Base-by-base conservation (phyloP, 2,329 filamentous ascomycete genomes). In the Paecilomyces sp. region DNA sequence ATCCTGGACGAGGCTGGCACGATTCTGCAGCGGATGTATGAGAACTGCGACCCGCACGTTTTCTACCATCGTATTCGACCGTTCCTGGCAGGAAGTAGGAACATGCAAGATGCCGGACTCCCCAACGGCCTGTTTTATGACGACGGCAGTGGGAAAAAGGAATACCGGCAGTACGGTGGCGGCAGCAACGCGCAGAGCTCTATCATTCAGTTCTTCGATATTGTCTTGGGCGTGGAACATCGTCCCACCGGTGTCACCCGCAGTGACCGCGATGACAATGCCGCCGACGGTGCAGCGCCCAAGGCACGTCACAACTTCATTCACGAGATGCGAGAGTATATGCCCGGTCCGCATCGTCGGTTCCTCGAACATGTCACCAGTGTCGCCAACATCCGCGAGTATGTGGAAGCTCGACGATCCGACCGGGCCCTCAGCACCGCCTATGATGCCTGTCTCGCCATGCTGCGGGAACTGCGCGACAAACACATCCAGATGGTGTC, bases 131-230 rank as follows among this genome's bases (percentile, higher is more conserved):
- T 99, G 56, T 79, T 93, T 55, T 97, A 97, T 72, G 92, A 97
- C 66, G 85, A 91, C 64, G 91, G 89, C 22, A 85, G 84, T 11
- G 88, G 86, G 28, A 80, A 78, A 12, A 82, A 86, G 33, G 79
- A 82, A 3, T 96, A 91, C 72, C 87, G 88, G 30, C 90, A 97
- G 70, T 96, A 92, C 73, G 90, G 90, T 62, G 94, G 94, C 50
- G 94, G 94, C 31, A 97, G 92, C 77, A 97, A 99, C 70, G 94
- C 94, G 0, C 94, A 99, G 76, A 96, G 91, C 80, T 97, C 92
- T 60, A 80, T 97, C 61, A 94, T 99, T 63, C 94, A 99, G 68
- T 97, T 97, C 79, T 97, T 97, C 70, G 94, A 99, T 73, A 86
- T 97, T 56, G 87, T 91, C 1, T 85, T 99, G 1, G 92, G 92